Evolutionary conservation across 176 grass and related monocot species (phyloP).

Genomic region (Zizania latifolia): DNA sequence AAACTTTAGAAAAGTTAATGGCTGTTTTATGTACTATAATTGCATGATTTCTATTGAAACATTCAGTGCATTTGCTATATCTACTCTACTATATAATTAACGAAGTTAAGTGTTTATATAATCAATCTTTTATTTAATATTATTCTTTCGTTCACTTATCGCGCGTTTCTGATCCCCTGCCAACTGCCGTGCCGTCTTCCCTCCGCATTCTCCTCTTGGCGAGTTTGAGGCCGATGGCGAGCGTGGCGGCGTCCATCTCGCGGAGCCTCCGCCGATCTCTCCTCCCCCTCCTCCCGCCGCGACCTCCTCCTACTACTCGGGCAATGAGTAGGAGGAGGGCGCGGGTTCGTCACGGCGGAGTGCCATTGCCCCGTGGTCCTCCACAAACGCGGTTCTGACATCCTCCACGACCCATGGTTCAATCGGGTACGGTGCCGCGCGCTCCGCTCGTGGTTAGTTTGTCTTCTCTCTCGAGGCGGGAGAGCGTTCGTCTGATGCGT

Average conservation of each 20-base stretch:
- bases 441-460: no score
- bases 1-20: background rate
- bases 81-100: no score
- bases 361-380: conserved; percentile 75
- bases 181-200: no score
- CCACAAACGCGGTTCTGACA: conserved; percentile 85
- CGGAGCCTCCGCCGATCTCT: conserved; percentile 49
- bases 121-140: no score
- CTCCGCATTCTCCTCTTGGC: no score
- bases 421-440: conserved; percentile 47
- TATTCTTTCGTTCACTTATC: no score
- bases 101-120: no score
- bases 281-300: conserved; percentile 21
- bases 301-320: no score
- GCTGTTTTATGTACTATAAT: background rate
- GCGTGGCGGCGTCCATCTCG: conserved; percentile 40
- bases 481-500: background rate
- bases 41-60: conserved; percentile 17
- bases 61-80: background rate
- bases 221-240: conserved; percentile 33
- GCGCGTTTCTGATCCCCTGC: no score
- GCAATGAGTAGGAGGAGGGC: no score
- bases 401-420: conserved; percentile 96
- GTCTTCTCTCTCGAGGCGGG: background rate
- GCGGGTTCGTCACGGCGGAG: conserved; percentile 62